Evolutionary conservation across 805 yeast species (phyloP).

Genomic region (Teunomyces atbi): DNA sequence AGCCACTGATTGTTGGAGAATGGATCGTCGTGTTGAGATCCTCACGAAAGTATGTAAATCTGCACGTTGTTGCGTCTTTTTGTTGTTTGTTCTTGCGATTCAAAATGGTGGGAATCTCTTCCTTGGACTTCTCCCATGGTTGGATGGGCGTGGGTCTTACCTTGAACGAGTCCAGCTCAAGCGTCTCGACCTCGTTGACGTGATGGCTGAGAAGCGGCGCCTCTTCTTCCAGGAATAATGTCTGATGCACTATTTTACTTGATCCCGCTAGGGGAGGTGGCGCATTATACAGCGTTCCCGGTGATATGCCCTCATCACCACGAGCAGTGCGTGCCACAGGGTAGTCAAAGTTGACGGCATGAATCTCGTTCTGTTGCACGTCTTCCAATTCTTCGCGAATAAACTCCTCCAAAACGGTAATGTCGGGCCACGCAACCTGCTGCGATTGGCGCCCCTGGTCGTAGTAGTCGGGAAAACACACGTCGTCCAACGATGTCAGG

Average conservation of each 20-base stretch:
- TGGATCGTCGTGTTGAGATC: conserved; percentile 87
- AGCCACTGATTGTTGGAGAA: conserved; percentile 82
- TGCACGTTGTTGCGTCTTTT: conserved; percentile 27
- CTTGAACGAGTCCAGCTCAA: conserved; percentile 47
- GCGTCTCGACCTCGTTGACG: conserved; percentile 31
- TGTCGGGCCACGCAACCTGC: conserved; percentile 76
- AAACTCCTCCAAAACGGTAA: conserved; percentile 70
- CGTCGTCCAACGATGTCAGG: conserved; percentile 83
- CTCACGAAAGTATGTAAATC: conserved; percentile 92
- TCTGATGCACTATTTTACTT: neutral
- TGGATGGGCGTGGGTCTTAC: conserved; percentile 71
- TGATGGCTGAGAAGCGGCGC: conserved; percentile 28
- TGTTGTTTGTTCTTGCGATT: conserved; percentile 9
- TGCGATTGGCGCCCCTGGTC: conserved; percentile 22
- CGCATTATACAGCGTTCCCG: neutral
- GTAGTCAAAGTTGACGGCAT: conserved; percentile 38
- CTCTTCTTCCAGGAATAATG: neutral
- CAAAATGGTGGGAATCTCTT: conserved; percentile 30
- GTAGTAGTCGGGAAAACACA: conserved; percentile 80
- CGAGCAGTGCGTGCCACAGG: conserved; percentile 17
- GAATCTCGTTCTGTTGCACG: conserved; percentile 17
- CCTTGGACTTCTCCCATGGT: conserved; percentile 61
- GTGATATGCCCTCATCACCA: conserved; percentile 10
- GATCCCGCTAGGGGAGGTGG: neutral
- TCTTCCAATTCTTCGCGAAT: conserved; percentile 62